A percentile compares a stretch with the other conserved stretches of the same genome.
phyloP scores from a whole-genome alignment of 2,329 filamentous ascomycete species.

The Allantophomopsis lycopodina region DNA sequence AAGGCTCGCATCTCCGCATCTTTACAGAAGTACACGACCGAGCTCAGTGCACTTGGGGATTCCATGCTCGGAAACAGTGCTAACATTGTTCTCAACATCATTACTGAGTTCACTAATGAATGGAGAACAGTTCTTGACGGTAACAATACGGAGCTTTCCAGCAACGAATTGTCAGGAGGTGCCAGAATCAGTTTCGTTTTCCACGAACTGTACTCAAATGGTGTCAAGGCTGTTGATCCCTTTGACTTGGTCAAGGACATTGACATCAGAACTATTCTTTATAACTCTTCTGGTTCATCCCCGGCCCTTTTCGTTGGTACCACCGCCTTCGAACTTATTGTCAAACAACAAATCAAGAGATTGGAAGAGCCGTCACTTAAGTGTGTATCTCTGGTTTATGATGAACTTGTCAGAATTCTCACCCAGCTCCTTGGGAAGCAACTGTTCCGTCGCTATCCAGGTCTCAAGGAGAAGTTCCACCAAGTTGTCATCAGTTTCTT shows the following conservation, averaged over 20 bases:
- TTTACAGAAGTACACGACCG: slow-evolving; percentile 76
- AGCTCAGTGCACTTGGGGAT: slow-evolving; percentile 74
- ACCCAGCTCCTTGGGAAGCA: slow-evolving; percentile 79
- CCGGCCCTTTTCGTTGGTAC: slow-evolving; percentile 95
- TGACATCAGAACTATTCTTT: slow-evolving; percentile 91
- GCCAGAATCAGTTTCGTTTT: slow-evolving; percentile 99
- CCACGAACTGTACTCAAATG: slow-evolving; percentile 95
- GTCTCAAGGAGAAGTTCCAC: slow-evolving; percentile 94
- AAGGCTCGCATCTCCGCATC: slow-evolving; percentile 93
- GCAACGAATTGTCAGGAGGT: slow-evolving; percentile 85
- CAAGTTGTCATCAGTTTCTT: slow-evolving; percentile 85
- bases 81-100: slow-evolving; percentile 96
- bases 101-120: slow-evolving; percentile 96
- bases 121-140: slow-evolving; percentile 93
- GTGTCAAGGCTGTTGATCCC: slow-evolving; percentile 92
- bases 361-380: slow-evolving; percentile 94
- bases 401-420: slow-evolving; percentile 92
- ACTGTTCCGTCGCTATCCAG: slow-evolving; percentile 85
- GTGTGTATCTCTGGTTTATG: slow-evolving; percentile 93
- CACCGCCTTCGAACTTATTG: slow-evolving; percentile 94
- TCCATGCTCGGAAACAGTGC: slow-evolving; percentile 92
- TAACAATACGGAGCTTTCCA: slow-evolving; percentile 92
- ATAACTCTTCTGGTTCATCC: slow-evolving; percentile 98
- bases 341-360: slow-evolving; percentile 96
- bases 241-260: slow-evolving; percentile 97